phyloP scores from a whole-genome alignment of 371 early-diverging fungal genomes.

The Entomophthora muscae region DNA sequence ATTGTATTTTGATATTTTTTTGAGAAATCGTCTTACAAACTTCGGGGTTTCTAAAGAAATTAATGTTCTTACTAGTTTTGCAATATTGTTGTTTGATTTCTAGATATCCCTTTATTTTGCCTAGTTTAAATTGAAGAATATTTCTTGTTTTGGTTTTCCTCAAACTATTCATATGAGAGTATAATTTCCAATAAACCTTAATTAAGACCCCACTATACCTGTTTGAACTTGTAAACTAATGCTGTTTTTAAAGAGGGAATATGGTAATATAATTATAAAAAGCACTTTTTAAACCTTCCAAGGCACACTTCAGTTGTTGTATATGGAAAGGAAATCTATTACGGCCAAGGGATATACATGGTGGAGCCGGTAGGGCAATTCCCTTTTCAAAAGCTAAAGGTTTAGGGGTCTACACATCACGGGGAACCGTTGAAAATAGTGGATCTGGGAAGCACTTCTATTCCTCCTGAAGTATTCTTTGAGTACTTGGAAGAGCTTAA shows the following conservation, averaged over 20 bases:
- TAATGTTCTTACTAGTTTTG: background rate
- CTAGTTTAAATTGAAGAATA: background rate
- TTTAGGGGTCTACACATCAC: conserved; percentile 36
- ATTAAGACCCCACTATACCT: background rate
- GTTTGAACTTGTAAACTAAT: background rate
- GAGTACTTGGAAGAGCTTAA: conserved; percentile 55
- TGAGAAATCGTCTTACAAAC: background rate
- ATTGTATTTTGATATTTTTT: background rate
- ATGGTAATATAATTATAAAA: conserved; percentile 23
- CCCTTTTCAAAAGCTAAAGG: conserved; percentile 12
- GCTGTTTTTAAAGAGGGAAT: background rate
- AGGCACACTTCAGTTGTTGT: conserved; percentile 84
- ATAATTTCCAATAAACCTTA: background rate
- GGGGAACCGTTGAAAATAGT: conserved; percentile 50
- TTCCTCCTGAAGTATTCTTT: conserved; percentile 57
- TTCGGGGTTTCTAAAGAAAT: background rate
- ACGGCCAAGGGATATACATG: conserved; percentile 46
- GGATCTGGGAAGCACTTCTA: conserved; percentile 62
- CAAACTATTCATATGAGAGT: background rate
- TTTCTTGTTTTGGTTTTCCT: background rate
- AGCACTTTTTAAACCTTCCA: conserved; percentile 30
- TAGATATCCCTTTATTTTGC: background rate
- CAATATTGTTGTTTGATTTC: background rate
- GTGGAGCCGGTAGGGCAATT: background rate
- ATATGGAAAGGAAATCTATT: conserved; percentile 72